These are phyloP conservation scores for Xerocomus brunneocitrinus DNA, from an alignment of 768 basidiomycete genomes.

Conservation along the genomic window DNA sequence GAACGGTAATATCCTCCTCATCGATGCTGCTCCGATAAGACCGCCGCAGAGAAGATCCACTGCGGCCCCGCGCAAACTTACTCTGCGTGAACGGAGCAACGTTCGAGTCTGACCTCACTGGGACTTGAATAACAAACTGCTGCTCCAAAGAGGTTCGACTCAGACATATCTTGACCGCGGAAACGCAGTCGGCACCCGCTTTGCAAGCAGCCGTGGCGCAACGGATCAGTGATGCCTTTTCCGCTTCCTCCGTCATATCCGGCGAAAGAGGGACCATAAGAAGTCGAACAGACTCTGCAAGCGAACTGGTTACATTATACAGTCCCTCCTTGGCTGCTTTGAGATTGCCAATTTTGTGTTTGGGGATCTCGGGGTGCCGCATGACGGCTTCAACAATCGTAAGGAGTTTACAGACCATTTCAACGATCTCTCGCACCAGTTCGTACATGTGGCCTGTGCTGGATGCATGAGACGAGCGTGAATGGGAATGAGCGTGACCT, in stretches of 20 bases:
- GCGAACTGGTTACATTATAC: constrained; percentile 77
- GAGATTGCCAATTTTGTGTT: constrained; percentile 60
- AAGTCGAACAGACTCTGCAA: constrained; percentile 83
- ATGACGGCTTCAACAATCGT: constrained; percentile 88
- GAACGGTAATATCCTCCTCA: constrained; percentile 61
- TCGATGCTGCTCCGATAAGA: constrained; percentile 38
- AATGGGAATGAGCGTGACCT: constrained; percentile 93
- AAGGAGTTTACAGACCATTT: constrained; percentile 87
- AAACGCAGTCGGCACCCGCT: constrained; percentile 84
- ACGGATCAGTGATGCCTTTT: constrained; percentile 70
- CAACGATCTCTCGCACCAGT: constrained; percentile 90
- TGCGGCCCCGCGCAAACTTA: constrained; percentile 41
- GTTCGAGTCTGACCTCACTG: constrained; percentile 43
- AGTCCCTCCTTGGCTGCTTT: constrained; percentile 71
- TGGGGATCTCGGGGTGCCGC: constrained; percentile 65
- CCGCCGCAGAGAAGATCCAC: constrained; percentile 35
- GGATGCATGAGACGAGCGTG: constrained; percentile 84
- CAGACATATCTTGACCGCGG: constrained; percentile 79
- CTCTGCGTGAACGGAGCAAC: constrained; percentile 43
- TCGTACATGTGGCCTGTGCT: constrained; percentile 93
- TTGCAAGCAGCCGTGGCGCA: constrained; percentile 87
- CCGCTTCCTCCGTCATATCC: constrained; percentile 69
- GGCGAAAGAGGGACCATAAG: constrained; percentile 52
- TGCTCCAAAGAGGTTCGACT: constrained; percentile 57
- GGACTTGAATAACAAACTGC: constrained; percentile 63